Evolutionary conservation across 495 filamentous ascomycete species (phyloP).

Genomic region (Diplogelasinospora grovesii): DNA sequence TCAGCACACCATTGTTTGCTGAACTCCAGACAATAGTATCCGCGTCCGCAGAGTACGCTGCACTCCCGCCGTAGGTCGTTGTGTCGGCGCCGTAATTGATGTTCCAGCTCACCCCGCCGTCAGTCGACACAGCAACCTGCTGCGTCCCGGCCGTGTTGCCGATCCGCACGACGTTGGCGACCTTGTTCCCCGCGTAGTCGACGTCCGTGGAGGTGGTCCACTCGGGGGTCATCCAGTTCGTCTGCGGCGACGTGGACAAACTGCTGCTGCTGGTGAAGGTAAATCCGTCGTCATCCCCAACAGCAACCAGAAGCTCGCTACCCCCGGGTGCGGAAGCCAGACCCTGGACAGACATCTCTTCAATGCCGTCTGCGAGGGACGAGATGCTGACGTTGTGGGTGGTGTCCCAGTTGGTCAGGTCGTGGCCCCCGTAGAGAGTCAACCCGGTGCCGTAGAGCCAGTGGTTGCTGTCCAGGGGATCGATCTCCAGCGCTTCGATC

Average conservation of each 20-base stretch:
- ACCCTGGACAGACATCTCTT: conserved; percentile 49
- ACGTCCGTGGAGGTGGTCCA: conserved; percentile 45
- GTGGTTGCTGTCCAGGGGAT: conserved; percentile 54
- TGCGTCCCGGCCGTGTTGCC: conserved; percentile 39
- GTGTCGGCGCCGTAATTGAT: conserved; percentile 39
- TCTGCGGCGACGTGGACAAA: conserved; percentile 41
- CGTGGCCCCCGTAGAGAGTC: conserved; percentile 48
- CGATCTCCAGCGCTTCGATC: conserved; percentile 55
- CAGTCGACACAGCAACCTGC: conserved; percentile 35
- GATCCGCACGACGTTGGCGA: conserved; percentile 47
- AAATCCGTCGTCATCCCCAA: conserved; percentile 56
- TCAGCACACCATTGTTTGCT: conserved; percentile 31
- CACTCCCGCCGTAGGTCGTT: conserved; percentile 36
- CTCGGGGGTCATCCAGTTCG: conserved; percentile 43
- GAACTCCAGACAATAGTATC: conserved; percentile 47
- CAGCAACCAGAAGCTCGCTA: conserved; percentile 47
- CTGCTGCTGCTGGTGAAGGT: conserved; percentile 33
- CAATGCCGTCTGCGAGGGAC: conserved; percentile 51
- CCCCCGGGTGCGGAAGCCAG: conserved; percentile 48
- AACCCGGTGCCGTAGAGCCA: conserved; percentile 54
- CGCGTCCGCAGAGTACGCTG: conserved; percentile 47
- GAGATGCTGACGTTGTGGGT: conserved; percentile 43
- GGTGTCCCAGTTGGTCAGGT: conserved; percentile 46
- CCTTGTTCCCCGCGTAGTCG: conserved; percentile 52
- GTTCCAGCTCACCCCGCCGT: conserved; percentile 42